A percentile compares a stretch with the other conserved stretches of the same genome.
phyloP scores from a whole-genome alignment of 2,329 filamentous ascomycete genomes.

The Paecilomyces niveus region DNA sequence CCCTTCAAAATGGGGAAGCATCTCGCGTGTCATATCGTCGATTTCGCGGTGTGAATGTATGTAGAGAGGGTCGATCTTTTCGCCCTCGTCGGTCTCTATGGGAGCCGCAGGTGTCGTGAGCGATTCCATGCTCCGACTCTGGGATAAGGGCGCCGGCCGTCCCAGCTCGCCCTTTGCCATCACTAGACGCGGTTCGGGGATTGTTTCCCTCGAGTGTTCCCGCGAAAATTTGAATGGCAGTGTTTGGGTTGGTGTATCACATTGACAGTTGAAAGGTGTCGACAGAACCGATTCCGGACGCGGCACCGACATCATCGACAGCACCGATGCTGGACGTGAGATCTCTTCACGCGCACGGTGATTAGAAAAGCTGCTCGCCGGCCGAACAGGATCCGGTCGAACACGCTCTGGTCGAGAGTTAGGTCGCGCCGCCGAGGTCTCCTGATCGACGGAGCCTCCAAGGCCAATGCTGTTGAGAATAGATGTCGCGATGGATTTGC shows the following conservation, averaged over 20 bases:
- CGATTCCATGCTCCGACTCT: conserved; percentile 10
- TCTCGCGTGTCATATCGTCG: conserved; percentile 78
- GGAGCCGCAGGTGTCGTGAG: conserved; percentile 7
- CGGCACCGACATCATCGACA: conserved; percentile 17
- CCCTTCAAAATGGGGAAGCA: conserved; percentile 76
- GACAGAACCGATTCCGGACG: conserved; percentile 5
- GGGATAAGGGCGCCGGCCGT: conserved; percentile 4
- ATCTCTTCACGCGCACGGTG: conserved; percentile 19
- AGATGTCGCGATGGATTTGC: conserved; percentile 74
- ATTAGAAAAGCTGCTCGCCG: conserved; percentile 17
- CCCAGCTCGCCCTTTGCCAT: neutral
- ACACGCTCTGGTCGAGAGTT: too few species aligned
- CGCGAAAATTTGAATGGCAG: conserved; percentile 6
- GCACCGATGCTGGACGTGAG: conserved; percentile 21
- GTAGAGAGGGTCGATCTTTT: conserved; percentile 71
- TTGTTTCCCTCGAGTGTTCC: too few species aligned
- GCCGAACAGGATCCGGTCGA: conserved; percentile 13
- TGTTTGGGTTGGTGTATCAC: conserved; percentile 6
- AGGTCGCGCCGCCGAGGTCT: conserved; percentile 17
- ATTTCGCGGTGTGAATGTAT: conserved; percentile 79
- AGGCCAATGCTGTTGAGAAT: conserved; percentile 70
- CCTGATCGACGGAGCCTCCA: neutral
- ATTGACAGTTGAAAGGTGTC: neutral
- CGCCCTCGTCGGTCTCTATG: conserved; percentile 51
- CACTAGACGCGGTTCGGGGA: neutral